phyloP scores from a whole-genome alignment of 1,284 basidiomycete genomes.

The Sanghuangporus sanghuang region DNA sequence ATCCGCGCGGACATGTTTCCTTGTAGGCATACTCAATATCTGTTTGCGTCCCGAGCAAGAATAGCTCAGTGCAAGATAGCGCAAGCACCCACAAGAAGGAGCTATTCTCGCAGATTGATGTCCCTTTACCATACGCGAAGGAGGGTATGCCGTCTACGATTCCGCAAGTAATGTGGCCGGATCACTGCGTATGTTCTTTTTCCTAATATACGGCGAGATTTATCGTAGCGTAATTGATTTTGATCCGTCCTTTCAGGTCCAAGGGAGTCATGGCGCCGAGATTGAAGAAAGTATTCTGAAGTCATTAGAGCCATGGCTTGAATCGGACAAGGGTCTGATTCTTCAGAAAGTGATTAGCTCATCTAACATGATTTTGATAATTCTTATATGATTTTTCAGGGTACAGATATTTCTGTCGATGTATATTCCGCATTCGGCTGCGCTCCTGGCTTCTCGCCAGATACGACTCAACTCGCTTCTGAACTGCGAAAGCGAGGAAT shows the following conservation, averaged over 20 bases:
- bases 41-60: background rate
- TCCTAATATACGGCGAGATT: background rate
- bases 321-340: constrained; percentile 6
- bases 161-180: constrained; percentile 20
- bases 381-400: background rate
- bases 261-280: constrained; percentile 13
- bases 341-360: constrained; percentile 13
- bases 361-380: too few relatives aligned
- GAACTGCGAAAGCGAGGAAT: constrained; percentile 13
- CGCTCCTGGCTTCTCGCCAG: background rate
- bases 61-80: background rate
- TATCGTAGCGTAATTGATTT: background rate
- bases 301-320: constrained; percentile 12
- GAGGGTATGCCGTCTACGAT: constrained; percentile 9
- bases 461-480: background rate
- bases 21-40: constrained; percentile 13
- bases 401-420: constrained; percentile 11
- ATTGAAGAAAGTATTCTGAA: constrained; percentile 15
- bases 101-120: constrained; percentile 15
- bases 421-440: constrained; percentile 19
- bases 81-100: constrained; percentile 13
- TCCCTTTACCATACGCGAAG: constrained; percentile 11
- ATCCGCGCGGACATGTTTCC: constrained; percentile 18
- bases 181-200: constrained; percentile 18
- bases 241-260: constrained; percentile 2